These are phyloP conservation scores for Rhododendron mucronatum DNA, from an alignment of 148 eudicot genomes.

Conservation along the genomic window DNA sequence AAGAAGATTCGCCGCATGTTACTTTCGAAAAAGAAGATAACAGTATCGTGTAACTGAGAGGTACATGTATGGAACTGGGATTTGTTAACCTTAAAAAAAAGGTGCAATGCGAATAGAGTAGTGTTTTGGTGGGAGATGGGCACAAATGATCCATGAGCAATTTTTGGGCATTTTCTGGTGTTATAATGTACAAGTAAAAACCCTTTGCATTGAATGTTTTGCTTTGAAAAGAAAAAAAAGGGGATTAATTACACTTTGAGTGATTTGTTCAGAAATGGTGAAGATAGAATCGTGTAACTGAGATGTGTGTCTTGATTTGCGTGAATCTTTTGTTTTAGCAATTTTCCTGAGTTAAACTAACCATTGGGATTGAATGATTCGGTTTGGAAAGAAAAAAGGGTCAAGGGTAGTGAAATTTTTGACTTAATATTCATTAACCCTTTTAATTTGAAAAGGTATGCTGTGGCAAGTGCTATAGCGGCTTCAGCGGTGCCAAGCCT, in stretches of 20 bases:
- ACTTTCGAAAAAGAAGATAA: too few species aligned
- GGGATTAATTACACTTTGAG: neutral
- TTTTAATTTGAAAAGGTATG: conserved; percentile 58
- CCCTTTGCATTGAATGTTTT: neutral
- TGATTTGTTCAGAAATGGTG: neutral
- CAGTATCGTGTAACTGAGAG: too few species aligned
- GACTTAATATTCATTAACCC: neutral
- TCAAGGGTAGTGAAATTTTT: neutral
- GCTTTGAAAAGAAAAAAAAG: neutral
- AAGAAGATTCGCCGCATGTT: too few species aligned
- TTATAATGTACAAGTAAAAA: too few species aligned
- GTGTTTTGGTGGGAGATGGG: too few species aligned
- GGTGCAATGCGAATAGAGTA: too few species aligned
- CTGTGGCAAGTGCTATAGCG: conserved; percentile 23
- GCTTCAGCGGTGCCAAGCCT: neutral
- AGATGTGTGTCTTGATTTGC: neutral
- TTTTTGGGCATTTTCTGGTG: too few species aligned
- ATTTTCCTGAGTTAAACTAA: neutral
- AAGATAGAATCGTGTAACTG: neutral
- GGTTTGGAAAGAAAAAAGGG: too few species aligned
- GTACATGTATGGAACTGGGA: too few species aligned
- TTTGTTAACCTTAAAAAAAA: too few species aligned
- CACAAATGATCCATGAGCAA: too few species aligned
- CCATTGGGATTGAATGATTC: neutral
- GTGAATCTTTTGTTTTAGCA: neutral